Evolutionary conservation across 2,329 filamentous ascomycete genomes (phyloP).

Genomic region (Hysterium pulicare): DNA sequence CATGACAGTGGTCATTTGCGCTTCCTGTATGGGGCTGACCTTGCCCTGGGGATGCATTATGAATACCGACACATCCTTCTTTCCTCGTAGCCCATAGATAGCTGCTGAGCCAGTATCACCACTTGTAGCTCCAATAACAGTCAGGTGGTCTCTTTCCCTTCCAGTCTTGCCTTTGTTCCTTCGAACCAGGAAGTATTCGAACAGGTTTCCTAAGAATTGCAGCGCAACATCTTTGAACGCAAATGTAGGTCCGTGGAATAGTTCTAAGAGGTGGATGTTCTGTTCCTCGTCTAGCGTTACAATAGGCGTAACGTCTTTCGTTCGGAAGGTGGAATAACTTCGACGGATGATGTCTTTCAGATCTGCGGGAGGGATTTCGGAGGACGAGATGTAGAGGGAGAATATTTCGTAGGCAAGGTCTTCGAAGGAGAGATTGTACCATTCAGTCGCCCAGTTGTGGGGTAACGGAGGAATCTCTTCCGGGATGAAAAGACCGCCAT

Average conservation of each 20-base stretch:
- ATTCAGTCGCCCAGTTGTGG: conserved; percentile 62
- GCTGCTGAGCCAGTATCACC: conserved; percentile 80
- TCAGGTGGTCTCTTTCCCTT: conserved; percentile 54
- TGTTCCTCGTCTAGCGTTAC: conserved; percentile 67
- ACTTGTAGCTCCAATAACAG: conserved; percentile 41
- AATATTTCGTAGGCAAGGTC: conserved; percentile 83
- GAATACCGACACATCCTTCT: conserved; percentile 95
- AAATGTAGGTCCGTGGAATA: conserved; percentile 95
- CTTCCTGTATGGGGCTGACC: conserved; percentile 87
- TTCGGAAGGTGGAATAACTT: conserved; percentile 87
- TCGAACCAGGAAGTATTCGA: conserved; percentile 79
- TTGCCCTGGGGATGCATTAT: conserved; percentile 91
- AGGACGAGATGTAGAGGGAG: conserved; percentile 78
- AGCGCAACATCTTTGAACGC: conserved; percentile 91
- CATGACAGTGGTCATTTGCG: conserved; percentile 92
- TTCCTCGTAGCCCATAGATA: conserved; percentile 90
- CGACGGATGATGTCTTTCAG: conserved; percentile 78
- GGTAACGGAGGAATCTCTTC: conserved; percentile 70
- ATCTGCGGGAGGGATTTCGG: conserved; percentile 77
- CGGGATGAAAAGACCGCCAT: conserved; percentile 87
- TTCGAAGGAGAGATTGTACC: conserved; percentile 74
- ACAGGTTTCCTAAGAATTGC: conserved; percentile 94
- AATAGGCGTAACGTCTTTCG: conserved; percentile 72
- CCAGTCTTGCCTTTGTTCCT: conserved; percentile 68
- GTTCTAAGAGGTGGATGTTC: conserved; percentile 81